Base-by-base conservation (phyloP, 345 rosid species). In the Streptanthus diversifolius region DNA sequence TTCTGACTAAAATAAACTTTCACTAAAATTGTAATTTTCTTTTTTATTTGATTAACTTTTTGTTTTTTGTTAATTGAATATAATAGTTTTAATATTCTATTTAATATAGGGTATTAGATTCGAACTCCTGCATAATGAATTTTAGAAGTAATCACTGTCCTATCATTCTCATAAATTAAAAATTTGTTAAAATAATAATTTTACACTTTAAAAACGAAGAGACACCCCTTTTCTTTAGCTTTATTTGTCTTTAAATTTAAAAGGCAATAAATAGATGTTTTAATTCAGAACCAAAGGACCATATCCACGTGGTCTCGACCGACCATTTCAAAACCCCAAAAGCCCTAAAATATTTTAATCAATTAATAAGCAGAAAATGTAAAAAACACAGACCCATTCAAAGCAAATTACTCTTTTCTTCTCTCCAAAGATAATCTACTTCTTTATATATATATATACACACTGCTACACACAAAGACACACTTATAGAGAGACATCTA, bases 291-390 rank as follows among this genome's bases (percentile, higher is more conserved):
- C 79, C 49, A 68, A 14, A 75, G 32, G 73, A 68, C 72, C 63
- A 75, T 25, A 15, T 60, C 79, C 73, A 75, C 73, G 69, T 75
- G 79, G 73, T 68, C 74, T 75, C 74, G 63, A 67, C 79, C 79
- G 79, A 75, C 79, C 73, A 75, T 13, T 75, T 72, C 63, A 30
- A 32, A 60, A 32, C 32, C 56, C 69, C 1, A 68, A 75, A 60
- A 39, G 37, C 69, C 48, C 48, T 68, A 56, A 59, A 22, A 51
- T 68, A 60, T 15, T 40, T 22, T 24, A 74, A 74, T 74, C 29
- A 4, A 35, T 35, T 33, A 36, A 65, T 24, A 64, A 54, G 5
- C 39, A 15, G 5, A 51, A 43, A 30, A 24, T 19, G 24, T 22
- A 25, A 25, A 25, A 25, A 25, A 32, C n/a, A 17, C 18, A 32